These are phyloP conservation scores for Apostasia ramifera DNA, from an alignment of 106 monocot genomes.

Conservation along the genomic window DNA sequence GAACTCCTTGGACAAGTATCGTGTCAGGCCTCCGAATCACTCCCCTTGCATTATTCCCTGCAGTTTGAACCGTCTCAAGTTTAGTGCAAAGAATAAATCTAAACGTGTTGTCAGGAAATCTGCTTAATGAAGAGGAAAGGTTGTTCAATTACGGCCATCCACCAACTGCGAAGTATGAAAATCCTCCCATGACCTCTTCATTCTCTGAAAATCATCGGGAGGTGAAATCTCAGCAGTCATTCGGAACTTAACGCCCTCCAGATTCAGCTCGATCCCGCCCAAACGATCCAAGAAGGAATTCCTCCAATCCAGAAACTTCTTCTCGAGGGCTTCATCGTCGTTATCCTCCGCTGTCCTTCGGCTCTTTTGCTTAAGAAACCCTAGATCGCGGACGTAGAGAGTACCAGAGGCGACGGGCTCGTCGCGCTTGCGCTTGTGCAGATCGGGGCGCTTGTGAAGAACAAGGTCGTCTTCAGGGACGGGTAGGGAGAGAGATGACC, in stretches of 20 bases:
- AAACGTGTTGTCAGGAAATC: not conserved
- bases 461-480: slow-evolving; percentile 61
- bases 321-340: slow-evolving; percentile 19
- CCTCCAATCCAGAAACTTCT: slow-evolving; percentile 64
- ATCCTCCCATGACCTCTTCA: slow-evolving; percentile 84
- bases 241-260: slow-evolving; percentile 81
- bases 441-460: slow-evolving; percentile 52
- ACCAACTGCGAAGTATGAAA: slow-evolving; percentile 36
- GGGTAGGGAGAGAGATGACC: slow-evolving; percentile 39
- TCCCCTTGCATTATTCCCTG: slow-evolving; percentile 36
- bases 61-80: not conserved
- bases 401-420: slow-evolving; percentile 78
- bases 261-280: slow-evolving; percentile 71
- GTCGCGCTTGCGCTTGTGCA: slow-evolving; percentile 75
- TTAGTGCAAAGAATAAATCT: not conserved
- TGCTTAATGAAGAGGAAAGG: not conserved
- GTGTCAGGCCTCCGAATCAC: slow-evolving; percentile 50
- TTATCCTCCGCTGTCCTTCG: not conserved
- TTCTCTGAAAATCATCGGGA: slow-evolving; percentile 58
- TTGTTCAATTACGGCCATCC: slow-evolving; percentile 21
- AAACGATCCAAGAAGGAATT: slow-evolving; percentile 33
- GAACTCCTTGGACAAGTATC: slow-evolving; percentile 60
- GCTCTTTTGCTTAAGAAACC: slow-evolving; percentile 28
- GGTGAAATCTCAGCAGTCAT: slow-evolving; percentile 48
- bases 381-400: slow-evolving; percentile 61